phyloP scores from a whole-genome alignment of 345 rosid genomes.

The Orychophragmus violaceus region DNA sequence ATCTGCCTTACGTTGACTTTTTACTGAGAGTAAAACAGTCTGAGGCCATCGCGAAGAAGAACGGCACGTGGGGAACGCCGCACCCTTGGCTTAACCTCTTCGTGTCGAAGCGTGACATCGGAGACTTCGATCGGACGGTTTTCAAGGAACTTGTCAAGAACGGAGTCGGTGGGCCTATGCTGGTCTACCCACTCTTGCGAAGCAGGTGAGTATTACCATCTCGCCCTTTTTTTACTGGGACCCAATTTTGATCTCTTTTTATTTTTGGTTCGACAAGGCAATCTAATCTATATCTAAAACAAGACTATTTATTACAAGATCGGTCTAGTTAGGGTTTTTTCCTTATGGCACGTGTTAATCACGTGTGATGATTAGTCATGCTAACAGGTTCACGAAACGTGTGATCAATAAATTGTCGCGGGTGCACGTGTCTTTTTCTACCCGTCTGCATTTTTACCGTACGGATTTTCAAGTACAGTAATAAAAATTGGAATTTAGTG shows the following conservation, averaged over 20 bases:
- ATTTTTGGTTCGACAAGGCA: conserved; percentile 7
- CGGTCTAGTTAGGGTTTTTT: not conserved
- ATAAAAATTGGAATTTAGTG: not conserved
- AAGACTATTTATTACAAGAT: not conserved
- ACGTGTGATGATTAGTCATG: conserved; percentile 28
- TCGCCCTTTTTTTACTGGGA: not conserved
- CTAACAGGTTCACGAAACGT: not conserved
- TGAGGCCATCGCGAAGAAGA: conserved; percentile 55
- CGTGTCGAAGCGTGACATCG: conserved; percentile 56
- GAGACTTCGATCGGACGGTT: conserved; percentile 56
- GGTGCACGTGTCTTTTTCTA: conserved; percentile 14
- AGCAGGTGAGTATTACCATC: conserved; percentile 50
- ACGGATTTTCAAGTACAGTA: not conserved
- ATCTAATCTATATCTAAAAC: not conserved
- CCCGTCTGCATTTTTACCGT: not conserved
- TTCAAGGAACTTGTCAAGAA: conserved; percentile 55
- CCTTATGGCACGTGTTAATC: conserved; percentile 23
- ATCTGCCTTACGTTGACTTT: conserved; percentile 64
- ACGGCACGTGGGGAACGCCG: conserved; percentile 75
- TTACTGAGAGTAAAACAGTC: conserved; percentile 57
- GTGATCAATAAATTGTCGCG: not conserved
- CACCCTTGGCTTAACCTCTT: conserved; percentile 96
- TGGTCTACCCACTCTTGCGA: conserved; percentile 76
- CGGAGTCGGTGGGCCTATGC: conserved; percentile 89
- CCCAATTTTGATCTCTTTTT: not conserved